Evolutionary conservation across 306 rosid species (phyloP).

Genomic region (Begonia loranthoides): DNA sequence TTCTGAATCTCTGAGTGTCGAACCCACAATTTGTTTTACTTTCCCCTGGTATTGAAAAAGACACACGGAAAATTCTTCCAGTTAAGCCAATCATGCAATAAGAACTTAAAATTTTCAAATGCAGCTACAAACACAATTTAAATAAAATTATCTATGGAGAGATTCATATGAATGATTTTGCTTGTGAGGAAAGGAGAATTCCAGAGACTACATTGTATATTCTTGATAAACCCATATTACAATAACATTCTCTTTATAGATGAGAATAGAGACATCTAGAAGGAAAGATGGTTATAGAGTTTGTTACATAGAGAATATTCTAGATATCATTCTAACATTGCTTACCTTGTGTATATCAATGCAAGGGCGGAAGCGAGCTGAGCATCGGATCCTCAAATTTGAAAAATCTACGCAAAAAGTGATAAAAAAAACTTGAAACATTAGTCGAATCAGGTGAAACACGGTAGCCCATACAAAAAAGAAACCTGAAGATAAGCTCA

Average conservation of each 20-base stretch:
- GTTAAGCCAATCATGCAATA: neutral
- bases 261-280: no score
- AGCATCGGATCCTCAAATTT: slow-evolving; percentile 26
- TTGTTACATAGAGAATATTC: no score
- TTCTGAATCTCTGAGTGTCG: slow-evolving; percentile 65
- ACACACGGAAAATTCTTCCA: neutral
- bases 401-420: slow-evolving; percentile 14
- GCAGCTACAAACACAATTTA: no score
- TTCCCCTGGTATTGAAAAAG: slow-evolving; percentile 44
- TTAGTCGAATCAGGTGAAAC: neutral
- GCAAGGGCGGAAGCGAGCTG: slow-evolving; percentile 71
- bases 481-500: slow-evolving; percentile 8
- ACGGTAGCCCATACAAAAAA: neutral
- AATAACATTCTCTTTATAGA: no score
- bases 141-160: neutral
- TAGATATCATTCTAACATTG: no score
- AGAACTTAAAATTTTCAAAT: no score
- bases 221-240: no score
- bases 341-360: slow-evolving; percentile 79
- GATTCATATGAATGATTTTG: neutral
- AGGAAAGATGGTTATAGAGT: no score
- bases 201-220: no score
- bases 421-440: neutral
- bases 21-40: slow-evolving; percentile 92
- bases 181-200: no score